Evolutionary conservation across 163 green algal genomes (phyloP).

Genomic region (Chlamydomonas reinhardtii): DNA sequence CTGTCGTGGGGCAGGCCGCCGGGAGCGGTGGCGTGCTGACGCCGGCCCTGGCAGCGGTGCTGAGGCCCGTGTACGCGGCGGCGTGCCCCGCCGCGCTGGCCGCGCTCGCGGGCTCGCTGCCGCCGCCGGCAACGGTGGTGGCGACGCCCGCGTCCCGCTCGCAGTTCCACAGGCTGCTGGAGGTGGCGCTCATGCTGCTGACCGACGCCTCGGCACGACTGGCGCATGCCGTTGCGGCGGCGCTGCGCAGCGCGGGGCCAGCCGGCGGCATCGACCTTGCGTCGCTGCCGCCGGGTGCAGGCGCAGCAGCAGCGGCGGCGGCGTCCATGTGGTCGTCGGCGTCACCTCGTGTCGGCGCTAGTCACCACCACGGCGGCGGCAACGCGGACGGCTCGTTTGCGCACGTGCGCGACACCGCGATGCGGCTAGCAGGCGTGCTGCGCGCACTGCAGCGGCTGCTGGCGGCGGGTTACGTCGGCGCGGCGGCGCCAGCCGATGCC

Average conservation of each 20-base stretch:
- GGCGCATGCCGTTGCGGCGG: not conserved
- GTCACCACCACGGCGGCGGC: too few species aligned
- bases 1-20: not conserved
- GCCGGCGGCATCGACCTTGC: not conserved
- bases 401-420: constrained; percentile 4
- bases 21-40: not conserved
- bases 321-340: too few species aligned
- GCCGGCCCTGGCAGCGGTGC: constrained; percentile 36
- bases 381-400: not conserved
- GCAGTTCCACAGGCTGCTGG: constrained; percentile 58
- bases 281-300: too few species aligned
- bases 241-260: not conserved
- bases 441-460: constrained; percentile 37
- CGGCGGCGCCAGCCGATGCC: not conserved
- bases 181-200: constrained; percentile 62
- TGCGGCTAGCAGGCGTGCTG: constrained; percentile 1
- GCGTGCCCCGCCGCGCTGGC: constrained; percentile 72
- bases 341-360: too few species aligned
- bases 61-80: constrained; percentile 52
- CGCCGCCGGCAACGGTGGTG: constrained; percentile 39
- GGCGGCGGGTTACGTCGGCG: constrained; percentile 7
- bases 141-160: not conserved
- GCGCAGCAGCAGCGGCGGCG: too few species aligned
- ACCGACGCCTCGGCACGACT: constrained; percentile 31
- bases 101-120: constrained; percentile 63